Evolutionary conservation across 192 early-diverging fungal genomes (phyloP), one percentile per base, ranked within the genome.

Genomic region (Rhizophagus sp.): DNA sequence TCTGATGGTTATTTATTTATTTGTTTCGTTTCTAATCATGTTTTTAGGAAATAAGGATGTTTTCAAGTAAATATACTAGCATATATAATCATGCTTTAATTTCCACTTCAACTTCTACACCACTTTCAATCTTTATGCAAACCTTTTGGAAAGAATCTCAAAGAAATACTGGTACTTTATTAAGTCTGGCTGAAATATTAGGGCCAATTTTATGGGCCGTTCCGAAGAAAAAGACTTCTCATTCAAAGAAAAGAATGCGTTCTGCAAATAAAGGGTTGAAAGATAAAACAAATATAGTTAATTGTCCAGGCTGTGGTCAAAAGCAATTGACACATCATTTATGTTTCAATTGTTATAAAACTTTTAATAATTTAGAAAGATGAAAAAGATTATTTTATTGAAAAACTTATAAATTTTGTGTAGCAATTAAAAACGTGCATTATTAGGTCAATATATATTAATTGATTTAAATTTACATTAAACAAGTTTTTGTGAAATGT

Each of bases 171-270:
- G 41, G 39, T 30, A 49, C n/a, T 49, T 24, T n/a, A 19, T 13
- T 72, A 50, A 47, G 44, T 24, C 79, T 90, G 10, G 85, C 87
- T 47, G 84, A 83, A 25, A 82, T 89, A 49, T 79, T 93, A 4
- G 89, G 90, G 19, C 86, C 90, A 65, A 87, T 95, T 57, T 82
- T 96, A 68, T 91, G 88, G 84, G 95, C 96, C 1, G 96, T 94
- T 39, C 96, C 96, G 12, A 97, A 97, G 87, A 95, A 95, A 86
- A 93, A 94, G 83, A 97, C 96, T 0, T 96, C 95, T 30, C 96
- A 97, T 79, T 88, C 93, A 47, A 96, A 94, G 82, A 96, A 96
- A 87, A 92, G 94, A 81, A 95, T 93, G 92, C 88, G 94, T 77
- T 89, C 91, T 72, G 87, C 92, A 15, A 93, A 90, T 82, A 95